Percentiles rank a stretch among this genome's conserved stretches.
These are phyloP conservation scores for Amauroascus niger DNA, from an alignment of 2,329 filamentous ascomycete species.

Conservation along the genomic window DNA sequence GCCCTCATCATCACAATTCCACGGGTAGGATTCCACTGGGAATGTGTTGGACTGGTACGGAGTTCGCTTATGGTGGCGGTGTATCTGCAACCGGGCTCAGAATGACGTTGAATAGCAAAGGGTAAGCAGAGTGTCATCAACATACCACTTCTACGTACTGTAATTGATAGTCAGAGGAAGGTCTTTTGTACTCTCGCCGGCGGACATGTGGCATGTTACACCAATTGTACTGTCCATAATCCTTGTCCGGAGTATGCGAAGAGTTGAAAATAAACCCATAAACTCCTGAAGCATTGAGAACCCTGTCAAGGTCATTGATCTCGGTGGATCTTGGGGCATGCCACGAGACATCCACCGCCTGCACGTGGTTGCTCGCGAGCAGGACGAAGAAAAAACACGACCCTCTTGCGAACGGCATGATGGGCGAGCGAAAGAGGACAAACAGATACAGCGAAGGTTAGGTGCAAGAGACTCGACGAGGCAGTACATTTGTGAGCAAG, in stretches of 20 bases:
- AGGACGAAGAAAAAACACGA: conserved; percentile 10
- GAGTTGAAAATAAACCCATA: conserved; percentile 67
- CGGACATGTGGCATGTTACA: conserved; percentile 87
- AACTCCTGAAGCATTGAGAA: conserved; percentile 51
- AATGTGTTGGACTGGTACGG: conserved; percentile 71
- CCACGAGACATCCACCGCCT: conserved; percentile 44
- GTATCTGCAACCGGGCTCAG: conserved; percentile 44
- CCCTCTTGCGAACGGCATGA: not conserved
- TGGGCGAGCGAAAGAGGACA: not conserved
- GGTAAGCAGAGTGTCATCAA: conserved; percentile 12
- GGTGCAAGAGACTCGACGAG: not conserved
- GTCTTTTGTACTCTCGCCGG: conserved; percentile 51
- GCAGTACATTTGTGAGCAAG: no score
- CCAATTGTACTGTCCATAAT: conserved; percentile 63
- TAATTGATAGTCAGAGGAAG: conserved; percentile 50
- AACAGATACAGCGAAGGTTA: not conserved
- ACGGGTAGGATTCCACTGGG: conserved; percentile 60
- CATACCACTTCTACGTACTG: conserved; percentile 65
- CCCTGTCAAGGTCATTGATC: conserved; percentile 53
- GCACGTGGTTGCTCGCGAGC: conserved; percentile 5
- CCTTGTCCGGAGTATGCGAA: conserved; percentile 47
- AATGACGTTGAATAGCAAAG: not conserved
- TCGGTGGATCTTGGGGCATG: conserved; percentile 46
- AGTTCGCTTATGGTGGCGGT: conserved; percentile 76
- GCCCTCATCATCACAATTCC: conserved; percentile 61